phyloP scores from a whole-genome alignment of 192 early-diverging fungal species.

The Coemansia sp. region DNA sequence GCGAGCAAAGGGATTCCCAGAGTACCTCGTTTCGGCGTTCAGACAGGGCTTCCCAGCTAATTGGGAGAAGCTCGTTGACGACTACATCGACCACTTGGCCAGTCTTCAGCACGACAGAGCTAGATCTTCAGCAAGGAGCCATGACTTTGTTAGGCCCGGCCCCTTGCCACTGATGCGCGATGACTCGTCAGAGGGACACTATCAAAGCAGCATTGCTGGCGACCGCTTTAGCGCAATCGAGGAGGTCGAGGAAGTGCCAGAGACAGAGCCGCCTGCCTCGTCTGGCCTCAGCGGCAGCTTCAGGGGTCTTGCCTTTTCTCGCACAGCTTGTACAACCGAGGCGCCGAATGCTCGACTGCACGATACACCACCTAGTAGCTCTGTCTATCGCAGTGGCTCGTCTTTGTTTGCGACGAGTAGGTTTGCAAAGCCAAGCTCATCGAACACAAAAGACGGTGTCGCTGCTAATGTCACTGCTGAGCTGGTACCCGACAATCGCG shows the following conservation, averaged over 20 bases:
- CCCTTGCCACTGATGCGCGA: neutral
- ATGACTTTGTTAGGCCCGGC: neutral
- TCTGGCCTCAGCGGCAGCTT: neutral
- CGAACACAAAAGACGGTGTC: neutral
- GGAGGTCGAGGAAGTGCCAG: constrained; percentile 3
- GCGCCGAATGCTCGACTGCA: neutral
- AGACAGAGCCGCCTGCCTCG: neutral
- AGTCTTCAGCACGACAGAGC: neutral
- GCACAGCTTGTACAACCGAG: neutral
- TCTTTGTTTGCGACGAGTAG: constrained; percentile 25
- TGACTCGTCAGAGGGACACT: constrained; percentile 4
- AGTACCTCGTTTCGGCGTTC: constrained; percentile 25
- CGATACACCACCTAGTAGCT: neutral
- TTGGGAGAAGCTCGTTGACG: constrained; percentile 29
- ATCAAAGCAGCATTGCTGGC: neutral
- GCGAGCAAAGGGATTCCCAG: constrained; percentile 39
- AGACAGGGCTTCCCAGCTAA: constrained; percentile 31
- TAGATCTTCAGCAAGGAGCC: neutral
- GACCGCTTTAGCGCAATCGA: constrained; percentile 7
- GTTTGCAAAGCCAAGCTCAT: neutral
- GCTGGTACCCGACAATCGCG: neutral
- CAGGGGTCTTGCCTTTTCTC: neutral
- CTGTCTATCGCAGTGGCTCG: constrained; percentile 37
- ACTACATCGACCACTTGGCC: constrained; percentile 1
- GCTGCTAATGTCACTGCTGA: neutral